A percentile compares a stretch with the other conserved stretches of the same genome.
These are phyloP conservation scores for Verticillium alfalfae DNA, from an alignment of 2,329 filamentous ascomycete species.

Conservation along the genomic window DNA sequence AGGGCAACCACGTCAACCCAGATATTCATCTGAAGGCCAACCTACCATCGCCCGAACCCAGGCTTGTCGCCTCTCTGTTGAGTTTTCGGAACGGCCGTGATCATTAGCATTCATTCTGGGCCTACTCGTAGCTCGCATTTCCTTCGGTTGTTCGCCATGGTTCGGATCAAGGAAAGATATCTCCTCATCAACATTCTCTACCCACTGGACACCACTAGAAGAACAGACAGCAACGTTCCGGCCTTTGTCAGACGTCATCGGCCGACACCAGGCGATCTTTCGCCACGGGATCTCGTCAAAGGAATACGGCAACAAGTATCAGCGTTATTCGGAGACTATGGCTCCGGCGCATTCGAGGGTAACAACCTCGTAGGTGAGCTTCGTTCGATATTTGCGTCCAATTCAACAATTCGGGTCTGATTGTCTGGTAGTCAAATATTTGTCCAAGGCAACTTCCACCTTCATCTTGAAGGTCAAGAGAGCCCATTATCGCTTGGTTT, in stretches of 20 bases:
- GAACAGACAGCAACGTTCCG: slow-evolving; percentile 34
- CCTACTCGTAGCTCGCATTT: no score
- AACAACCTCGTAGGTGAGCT: slow-evolving; percentile 56
- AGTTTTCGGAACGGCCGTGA: no score
- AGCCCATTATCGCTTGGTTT: slow-evolving; percentile 78
- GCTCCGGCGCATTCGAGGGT: slow-evolving; percentile 66
- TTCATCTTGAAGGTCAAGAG: slow-evolving; percentile 84
- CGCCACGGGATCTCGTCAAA: slow-evolving; percentile 57
- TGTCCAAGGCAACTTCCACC: slow-evolving; percentile 87
- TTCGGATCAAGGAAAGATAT: slow-evolving; percentile 93
- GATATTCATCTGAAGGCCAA: no score
- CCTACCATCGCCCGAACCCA: no score
- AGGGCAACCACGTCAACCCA: no score
- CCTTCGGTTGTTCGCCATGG: slow-evolving; percentile 52
- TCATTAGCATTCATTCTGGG: no score
- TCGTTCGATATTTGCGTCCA: neutral
- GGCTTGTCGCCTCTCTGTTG: no score
- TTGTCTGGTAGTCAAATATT: slow-evolving; percentile 70
- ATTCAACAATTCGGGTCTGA: no score
- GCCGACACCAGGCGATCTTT: slow-evolving; percentile 70
- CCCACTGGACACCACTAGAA: slow-evolving; percentile 47
- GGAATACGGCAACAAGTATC: slow-evolving; percentile 66
- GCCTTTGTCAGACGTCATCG: slow-evolving; percentile 69
- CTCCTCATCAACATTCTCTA: slow-evolving; percentile 93
- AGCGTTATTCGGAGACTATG: slow-evolving; percentile 82